Conservation (phyloP, 441 rosid species). For the Gossypium gossypioides region DNA sequence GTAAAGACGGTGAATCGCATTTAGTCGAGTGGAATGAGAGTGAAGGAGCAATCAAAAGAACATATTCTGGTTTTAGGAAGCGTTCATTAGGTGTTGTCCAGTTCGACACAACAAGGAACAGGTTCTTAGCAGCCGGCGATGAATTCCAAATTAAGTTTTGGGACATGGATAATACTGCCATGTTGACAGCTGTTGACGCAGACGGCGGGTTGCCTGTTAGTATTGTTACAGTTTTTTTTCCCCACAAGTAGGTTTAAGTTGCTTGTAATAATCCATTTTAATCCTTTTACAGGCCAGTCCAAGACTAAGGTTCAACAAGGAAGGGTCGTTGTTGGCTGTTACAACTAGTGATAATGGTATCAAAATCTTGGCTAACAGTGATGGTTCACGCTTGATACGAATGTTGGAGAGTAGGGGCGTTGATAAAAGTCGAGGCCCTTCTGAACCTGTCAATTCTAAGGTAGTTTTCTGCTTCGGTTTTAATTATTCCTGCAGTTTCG, state of each 20-base stretch:
- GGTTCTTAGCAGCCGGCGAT: constrained; percentile 76
- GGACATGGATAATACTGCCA: constrained; percentile 63
- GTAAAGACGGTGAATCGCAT: constrained; percentile 71
- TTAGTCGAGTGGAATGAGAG: constrained; percentile 83
- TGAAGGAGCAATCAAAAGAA: constrained; percentile 64
- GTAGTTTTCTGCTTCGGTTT: constrained; percentile 18
- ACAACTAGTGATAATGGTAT: constrained; percentile 55
- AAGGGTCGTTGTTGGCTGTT: constrained; percentile 66
- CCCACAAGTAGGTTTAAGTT: not conserved
- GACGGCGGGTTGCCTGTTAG: constrained; percentile 73
- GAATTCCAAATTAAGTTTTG: constrained; percentile 65
- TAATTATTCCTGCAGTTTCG: not conserved
- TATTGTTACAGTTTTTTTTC: constrained; percentile 5
- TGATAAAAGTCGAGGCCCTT: constrained; percentile 33
- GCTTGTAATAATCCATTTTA: not conserved
- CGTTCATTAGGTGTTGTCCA: constrained; percentile 58
- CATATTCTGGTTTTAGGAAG: constrained; percentile 61
- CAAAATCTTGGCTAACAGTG: constrained; percentile 53
- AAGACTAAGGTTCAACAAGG: constrained; percentile 66
- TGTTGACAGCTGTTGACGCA: constrained; percentile 53
- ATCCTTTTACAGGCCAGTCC: constrained; percentile 51
- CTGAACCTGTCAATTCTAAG: constrained; percentile 42
- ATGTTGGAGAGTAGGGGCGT: constrained; percentile 41
- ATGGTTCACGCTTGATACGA: constrained; percentile 44
- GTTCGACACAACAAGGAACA: constrained; percentile 63